Evolutionary conservation across 345 rosid species (phyloP).

Genomic region (Citrus trifoliata): DNA sequence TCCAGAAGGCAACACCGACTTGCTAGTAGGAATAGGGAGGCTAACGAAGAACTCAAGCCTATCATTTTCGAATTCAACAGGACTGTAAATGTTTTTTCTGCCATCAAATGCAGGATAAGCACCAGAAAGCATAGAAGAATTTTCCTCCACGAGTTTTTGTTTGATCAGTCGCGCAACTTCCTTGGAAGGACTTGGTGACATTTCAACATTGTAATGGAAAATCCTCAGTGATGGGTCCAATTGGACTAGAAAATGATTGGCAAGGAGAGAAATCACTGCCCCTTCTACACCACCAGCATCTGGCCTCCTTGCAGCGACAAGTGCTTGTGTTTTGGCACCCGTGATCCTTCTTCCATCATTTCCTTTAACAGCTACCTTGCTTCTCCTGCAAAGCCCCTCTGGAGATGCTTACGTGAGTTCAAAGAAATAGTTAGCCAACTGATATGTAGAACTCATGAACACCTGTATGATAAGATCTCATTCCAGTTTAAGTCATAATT

Average conservation of each 20-base stretch:
- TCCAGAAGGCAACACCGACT: conserved; percentile 20
- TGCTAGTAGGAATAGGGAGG: conserved; percentile 71
- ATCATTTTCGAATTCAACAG: conserved; percentile 79
- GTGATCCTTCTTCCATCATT: conserved; percentile 38
- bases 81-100: conserved; percentile 73
- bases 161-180: conserved; percentile 86
- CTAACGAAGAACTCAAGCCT: conserved; percentile 80
- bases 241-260: conserved; percentile 88
- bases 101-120: conserved; percentile 83
- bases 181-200: conserved; percentile 74
- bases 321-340: conserved; percentile 34
- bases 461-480: not conserved
- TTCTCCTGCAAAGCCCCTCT: conserved; percentile 31
- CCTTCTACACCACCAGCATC: conserved; percentile 90
- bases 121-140: conserved; percentile 52
- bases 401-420: conserved; percentile 36
- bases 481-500: not conserved
- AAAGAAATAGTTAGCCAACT: conserved; percentile 27
- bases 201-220: conserved; percentile 90
- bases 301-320: conserved; percentile 69
- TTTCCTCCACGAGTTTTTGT: conserved; percentile 63
- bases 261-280: conserved; percentile 64
- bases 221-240: conserved; percentile 64
- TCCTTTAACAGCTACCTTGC: conserved; percentile 28
- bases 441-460: conserved; percentile 11